Evolutionary conservation across 768 basidiomycete species (phyloP), one percentile per base, ranked within the genome.

Genomic region (Suillus decipiens): DNA sequence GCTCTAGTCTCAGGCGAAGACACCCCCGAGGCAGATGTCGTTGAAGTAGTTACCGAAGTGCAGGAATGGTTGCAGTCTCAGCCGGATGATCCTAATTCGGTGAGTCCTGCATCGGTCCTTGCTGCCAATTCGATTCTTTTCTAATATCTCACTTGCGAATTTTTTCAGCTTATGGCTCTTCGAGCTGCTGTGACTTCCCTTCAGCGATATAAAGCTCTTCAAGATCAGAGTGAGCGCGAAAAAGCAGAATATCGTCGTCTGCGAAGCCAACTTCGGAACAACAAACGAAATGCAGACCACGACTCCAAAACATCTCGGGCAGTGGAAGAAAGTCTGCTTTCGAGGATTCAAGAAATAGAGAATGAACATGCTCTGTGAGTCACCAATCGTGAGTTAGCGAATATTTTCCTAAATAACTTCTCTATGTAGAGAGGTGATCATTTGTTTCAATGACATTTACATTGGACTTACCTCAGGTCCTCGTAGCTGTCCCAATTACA

Each of bases 41-140:
- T 72, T 51, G 77, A 75, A 9, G 70, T 86, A 24, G 72, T 82
- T 31, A 69, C 69, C 24, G 84, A 86, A 67, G 82, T 85, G 43
- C 80, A 83, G 58, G 66, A 70, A 37, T 90, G 86, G 84, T 76
- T 89, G 59, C 69, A 69, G 24, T 64, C 65, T n/a, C 80, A 77
- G 48, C 63, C 77, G 36, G 73, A 77, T 0, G 82, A 81, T 58
- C 80, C 81, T 54, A 68, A 77, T 68, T 63, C 67, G 50, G 71
- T 76, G 72, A 66, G 71, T 73, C 31, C 34, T 15, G 36, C 37
- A 10, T 39, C 11, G 17, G 22, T 28, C 22, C 54, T 60, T 33
- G 6, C 24, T 59, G 60, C 19, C 36, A 33, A 59, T 19, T 17
- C 34, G 15, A 55, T 31, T 12, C 10, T 36, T 33, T 6, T 36